These are phyloP conservation scores for Apiospora arundinis DNA, from an alignment of 2,329 filamentous ascomycete genomes.

Conservation along the genomic window DNA sequence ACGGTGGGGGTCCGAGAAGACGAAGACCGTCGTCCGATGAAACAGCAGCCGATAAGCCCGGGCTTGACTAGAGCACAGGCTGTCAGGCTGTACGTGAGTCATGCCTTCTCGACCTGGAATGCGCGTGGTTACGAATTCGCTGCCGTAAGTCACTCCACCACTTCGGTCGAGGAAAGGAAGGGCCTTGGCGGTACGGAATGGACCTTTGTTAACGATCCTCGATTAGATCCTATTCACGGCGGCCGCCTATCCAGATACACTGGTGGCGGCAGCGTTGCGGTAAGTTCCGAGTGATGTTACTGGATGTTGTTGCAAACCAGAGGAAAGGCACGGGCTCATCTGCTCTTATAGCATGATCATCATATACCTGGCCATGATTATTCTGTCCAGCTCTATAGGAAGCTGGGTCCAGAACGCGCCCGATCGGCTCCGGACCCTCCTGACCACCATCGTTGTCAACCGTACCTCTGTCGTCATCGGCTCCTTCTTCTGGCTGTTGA, in stretches of 20 bases:
- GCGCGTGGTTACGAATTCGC: slow-evolving; percentile 62
- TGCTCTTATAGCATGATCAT: slow-evolving; percentile 38
- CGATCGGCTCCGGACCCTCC: slow-evolving; percentile 46
- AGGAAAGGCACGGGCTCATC: neutral
- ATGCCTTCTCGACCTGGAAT: slow-evolving; percentile 64
- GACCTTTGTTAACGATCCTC: slow-evolving; percentile 36
- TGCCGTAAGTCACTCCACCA: slow-evolving; percentile 49
- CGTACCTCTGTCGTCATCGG: slow-evolving; percentile 47
- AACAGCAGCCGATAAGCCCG: neutral
- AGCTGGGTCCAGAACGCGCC: slow-evolving; percentile 48
- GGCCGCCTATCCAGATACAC: slow-evolving; percentile 49
- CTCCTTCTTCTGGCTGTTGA: slow-evolving; percentile 47
- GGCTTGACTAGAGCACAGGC: slow-evolving; percentile 43
- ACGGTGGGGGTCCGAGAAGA: neutral
- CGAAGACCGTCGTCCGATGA: neutral
- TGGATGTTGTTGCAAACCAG: neutral
- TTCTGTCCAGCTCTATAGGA: slow-evolving; percentile 49
- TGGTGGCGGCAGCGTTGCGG: slow-evolving; percentile 47
- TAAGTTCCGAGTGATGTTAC: slow-evolving; percentile 29
- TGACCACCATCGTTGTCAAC: slow-evolving; percentile 49
- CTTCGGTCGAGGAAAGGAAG: neutral
- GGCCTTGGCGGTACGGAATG: neutral
- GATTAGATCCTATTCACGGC: slow-evolving; percentile 59
- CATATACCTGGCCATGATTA: slow-evolving; percentile 46
- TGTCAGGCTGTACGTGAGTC: slow-evolving; percentile 54